A percentile compares a stretch with the other conserved stretches of the same genome.
Evolutionary conservation across 1,139 yeast genomes (phyloP).

Genomic region (Blastobotrys capitulatus): DNA sequence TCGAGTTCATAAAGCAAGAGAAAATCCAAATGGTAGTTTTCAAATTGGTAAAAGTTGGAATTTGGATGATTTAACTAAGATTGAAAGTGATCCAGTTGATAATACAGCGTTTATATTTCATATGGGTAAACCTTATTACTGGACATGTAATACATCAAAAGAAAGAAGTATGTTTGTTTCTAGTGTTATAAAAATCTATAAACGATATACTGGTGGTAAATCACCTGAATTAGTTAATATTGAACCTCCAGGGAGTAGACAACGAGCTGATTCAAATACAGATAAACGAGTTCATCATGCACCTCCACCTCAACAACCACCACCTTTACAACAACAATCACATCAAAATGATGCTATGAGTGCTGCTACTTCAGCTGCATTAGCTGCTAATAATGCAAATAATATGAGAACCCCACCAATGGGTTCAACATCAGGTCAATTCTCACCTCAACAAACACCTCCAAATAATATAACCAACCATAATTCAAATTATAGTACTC

Average conservation of each 20-base stretch:
- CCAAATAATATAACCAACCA: background rate
- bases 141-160: conserved; percentile 68
- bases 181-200: conserved; percentile 56
- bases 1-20: conserved; percentile 80
- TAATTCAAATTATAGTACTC: background rate
- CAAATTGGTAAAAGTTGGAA: conserved; percentile 97
- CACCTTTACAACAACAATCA: too few species aligned
- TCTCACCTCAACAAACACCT: background rate
- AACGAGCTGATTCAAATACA: background rate
- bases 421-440: background rate
- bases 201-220: conserved; percentile 61
- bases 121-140: conserved; percentile 76
- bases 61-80: conserved; percentile 57
- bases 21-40: conserved; percentile 62
- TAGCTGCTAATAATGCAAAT: background rate
- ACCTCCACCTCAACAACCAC: background rate
- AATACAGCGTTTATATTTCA: conserved; percentile 44
- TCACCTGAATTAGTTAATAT: conserved; percentile 55
- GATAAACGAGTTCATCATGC: background rate
- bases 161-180: conserved; percentile 66
- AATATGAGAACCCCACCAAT: background rate
- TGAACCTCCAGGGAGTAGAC: conserved; percentile 12
- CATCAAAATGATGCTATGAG: too few species aligned
- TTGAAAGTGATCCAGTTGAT: conserved; percentile 50
- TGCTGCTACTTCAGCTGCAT: background rate